Evolutionary conservation across 1,139 yeast species (phyloP), one percentile per base, ranked within the genome.

Genomic region (Scheffersomyces insectosa): DNA sequence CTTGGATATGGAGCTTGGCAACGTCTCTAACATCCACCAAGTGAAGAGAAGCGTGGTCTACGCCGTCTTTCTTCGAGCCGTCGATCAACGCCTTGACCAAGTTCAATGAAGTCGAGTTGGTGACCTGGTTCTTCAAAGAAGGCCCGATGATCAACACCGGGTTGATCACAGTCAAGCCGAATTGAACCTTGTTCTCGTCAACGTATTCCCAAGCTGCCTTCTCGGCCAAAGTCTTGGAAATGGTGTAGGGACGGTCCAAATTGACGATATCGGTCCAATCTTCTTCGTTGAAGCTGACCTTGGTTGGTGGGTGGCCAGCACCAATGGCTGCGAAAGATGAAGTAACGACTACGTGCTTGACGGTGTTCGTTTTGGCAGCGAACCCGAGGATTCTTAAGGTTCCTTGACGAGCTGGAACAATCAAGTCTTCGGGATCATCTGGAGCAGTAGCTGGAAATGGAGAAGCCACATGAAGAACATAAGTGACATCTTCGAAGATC

Each of bases 281-380:
- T 20, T 31, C 20, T 14, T 31, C 34, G 6, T 15, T 31, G 34
- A 14, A 31, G 34, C 15, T 15, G 10, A 20, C 23, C 34, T 31
- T 31, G 34, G 20, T 13, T 31, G 15, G 23, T 10, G 34, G 23
- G 20, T 31, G 34, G 3, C 34, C 34, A 9, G 20, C 15, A 12
- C 34, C 34, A 31, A 70, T 50, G 4, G 63, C 57, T 10, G 56
- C 60, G 33, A 34, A 37, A 5, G 68, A 63, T 10, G 68, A 64
- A 11, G 68, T 63, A 13, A 59, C 44, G 4, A 65, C 64, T 9
- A 65, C 62, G 7, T 54, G 41, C 14, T 49, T 51, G 29, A 63
- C 50, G 1, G 34, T 31, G 34, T 31, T 31, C n/a, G 34, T 31
- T 7, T 14, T 20, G 7, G 34, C 34, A 31, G 34, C 34, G 14